These are phyloP conservation scores for Pyricularia pennisetigena DNA, from an alignment of 2,329 filamentous ascomycete species.

Conservation along the genomic window DNA sequence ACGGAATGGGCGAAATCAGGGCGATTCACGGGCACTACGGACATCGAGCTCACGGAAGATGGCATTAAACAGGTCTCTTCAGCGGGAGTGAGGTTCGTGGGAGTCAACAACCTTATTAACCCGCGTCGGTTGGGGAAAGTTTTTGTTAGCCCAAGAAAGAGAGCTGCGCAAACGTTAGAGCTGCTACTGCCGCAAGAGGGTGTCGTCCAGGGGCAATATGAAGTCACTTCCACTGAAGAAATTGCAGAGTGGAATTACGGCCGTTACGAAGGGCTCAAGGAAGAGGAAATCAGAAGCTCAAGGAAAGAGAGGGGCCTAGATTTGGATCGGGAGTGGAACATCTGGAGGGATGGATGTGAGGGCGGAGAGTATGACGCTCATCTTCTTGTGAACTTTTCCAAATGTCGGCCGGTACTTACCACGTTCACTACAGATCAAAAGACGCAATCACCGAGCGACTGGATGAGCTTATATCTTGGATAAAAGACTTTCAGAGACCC, in stretches of 20 bases:
- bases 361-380: conserved; percentile 36
- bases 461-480: conserved; percentile 29
- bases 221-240: conserved; percentile 36
- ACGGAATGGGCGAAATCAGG: conserved; percentile 37
- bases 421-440: conserved; percentile 14
- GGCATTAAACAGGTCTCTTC: conserved; percentile 33
- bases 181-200: conserved; percentile 25
- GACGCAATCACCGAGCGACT: conserved; percentile 27
- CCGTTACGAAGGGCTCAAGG: conserved; percentile 48
- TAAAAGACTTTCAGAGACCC: conserved; percentile 26
- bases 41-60: conserved; percentile 27
- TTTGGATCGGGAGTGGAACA: conserved; percentile 38
- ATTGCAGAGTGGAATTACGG: conserved; percentile 56
- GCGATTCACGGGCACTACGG: conserved; percentile 33
- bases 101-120: conserved; percentile 38
- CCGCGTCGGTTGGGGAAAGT: conserved; percentile 33
- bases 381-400: neutral
- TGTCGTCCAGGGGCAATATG: conserved; percentile 9
- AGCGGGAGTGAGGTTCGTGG: conserved; percentile 35
- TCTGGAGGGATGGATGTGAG: conserved; percentile 49
- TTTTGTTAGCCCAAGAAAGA: conserved; percentile 37
- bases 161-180: conserved; percentile 37
- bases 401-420: conserved; percentile 3
- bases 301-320: conserved; percentile 38
- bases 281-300: conserved; percentile 35